Base-by-base conservation (phyloP, 192 early-diverging fungal genomes). In the Polychytrium aggregatum region DNA sequence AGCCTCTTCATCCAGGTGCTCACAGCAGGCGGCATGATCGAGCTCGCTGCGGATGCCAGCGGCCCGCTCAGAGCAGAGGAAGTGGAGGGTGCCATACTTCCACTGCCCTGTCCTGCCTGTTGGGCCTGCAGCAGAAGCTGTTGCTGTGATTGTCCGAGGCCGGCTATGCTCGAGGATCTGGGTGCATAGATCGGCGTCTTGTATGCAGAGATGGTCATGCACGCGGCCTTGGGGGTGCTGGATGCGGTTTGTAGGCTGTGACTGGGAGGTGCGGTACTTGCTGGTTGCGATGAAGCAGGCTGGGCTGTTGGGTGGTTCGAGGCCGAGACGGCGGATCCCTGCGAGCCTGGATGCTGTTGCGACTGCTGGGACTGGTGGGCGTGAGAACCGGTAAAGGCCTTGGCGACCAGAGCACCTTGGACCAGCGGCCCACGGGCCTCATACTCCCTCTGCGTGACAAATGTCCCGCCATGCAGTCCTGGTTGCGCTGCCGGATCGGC, bases 401-500 rank as follows among this genome's bases (percentile, higher is more conserved):
- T 10, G 53, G 22, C 16, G 53, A n/a, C 13, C 36, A 18, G 9
- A 36, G 37, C 17, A 36, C 31, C 2, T 31, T 21, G 10, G 17
- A 9, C 26, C 39, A 25, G 34, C 16, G 9, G 3, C 27, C 2
- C 13, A 35, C n/a, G 4, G 46, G 20, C 24, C 13, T 30, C 16
- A 34, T 24, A 29, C 28, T n/a, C n/a, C n/a, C n/a, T n/a, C n/a
- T n/a, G n/a, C n/a, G n/a, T n/a, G n/a, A n/a, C n/a, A n/a, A n/a
- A n/a, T 1, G 46, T 11, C 16, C 24, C 14, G 14, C 30, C 10
- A 26, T 31, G n/a, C 30, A 29, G 21, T 48, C 36, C 10, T 11
- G 36, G n/a, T 37, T 6, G 37, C 48, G 13, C 5, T 3, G 57
- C 50, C 4, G 57, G 57, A 37, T 59, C 30, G 30, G 57, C 42